Base-by-base conservation (phyloP, 306 rosid species). In the Vigna radiata region DNA sequence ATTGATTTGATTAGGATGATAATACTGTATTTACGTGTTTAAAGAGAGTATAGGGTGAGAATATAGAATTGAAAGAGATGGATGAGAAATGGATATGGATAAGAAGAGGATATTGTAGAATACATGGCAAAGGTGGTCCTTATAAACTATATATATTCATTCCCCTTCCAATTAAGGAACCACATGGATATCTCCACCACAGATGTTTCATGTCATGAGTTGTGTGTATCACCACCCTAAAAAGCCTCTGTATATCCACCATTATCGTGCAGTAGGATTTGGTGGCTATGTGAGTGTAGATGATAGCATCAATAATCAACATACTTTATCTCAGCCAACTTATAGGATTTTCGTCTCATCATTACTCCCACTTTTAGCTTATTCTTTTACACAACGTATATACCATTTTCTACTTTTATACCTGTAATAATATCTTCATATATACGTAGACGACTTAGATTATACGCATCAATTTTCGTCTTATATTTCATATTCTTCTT, bases 231-330 rank as follows among this genome's bases (percentile, higher is more conserved):
- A 59, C 11, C 39, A 59, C 65, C 39, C 39, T 59, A 59, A 59
- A 59, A 59, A 59, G 39, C 29, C 39, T 16, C 9, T 59, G 17
- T 12, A 25, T 12, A 58, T 12, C 39, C 39, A 58, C n/a, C 64
- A 58, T 58, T 58, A 58, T 58, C 18, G 17, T 59, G 17, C 17
- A 4, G 2, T 59, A 59, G 65, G 65, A 59, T 59, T 59, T 59
- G 39, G 18, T 59, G 39, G 17, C 37, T 59, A 14, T 59, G 10
- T 59, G 18, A 13, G 37, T 59, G 37, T 59, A 56, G 39, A 59
- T 27, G 11, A 29, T 60, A 31, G 21, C 21, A 60, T 14, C 11
- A 60, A 29, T 29, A 14, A 60, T 44, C 15, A 44, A 9, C 13
- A 41, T 8, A 60, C 66, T 60, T 60, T 60, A 13, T 59, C 1